These are phyloP conservation scores for Pyronema domesticum DNA, from an alignment of 495 filamentous ascomycete genomes.

Conservation along the genomic window DNA sequence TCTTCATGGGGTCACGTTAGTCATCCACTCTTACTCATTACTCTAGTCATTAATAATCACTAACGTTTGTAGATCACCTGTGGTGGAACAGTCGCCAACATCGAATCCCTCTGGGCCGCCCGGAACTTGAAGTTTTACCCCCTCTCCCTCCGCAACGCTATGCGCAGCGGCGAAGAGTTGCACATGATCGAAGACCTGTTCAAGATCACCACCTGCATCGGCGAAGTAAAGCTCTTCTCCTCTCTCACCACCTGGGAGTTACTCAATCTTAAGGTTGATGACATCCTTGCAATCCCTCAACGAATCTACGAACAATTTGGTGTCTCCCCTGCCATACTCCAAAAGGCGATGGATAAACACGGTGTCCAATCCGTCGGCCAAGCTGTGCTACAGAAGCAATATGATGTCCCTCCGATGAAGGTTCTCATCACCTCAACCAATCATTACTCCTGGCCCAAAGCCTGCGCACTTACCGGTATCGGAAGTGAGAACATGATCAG, in stretches of 20 bases:
- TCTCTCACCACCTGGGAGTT: background rate
- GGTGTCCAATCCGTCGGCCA: too few relatives aligned
- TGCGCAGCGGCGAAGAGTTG: constrained; percentile 7
- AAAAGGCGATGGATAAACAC: background rate
- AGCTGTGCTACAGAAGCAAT: too few relatives aligned
- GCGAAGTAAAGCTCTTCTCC: background rate
- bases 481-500: background rate
- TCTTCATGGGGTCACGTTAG: background rate
- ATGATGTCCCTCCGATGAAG: too few relatives aligned
- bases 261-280: background rate
- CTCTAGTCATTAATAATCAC: too few relatives aligned
- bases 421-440: background rate
- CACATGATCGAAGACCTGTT: background rate
- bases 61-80: constrained; percentile 22
- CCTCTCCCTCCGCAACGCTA: constrained; percentile 26
- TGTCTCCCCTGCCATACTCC: background rate
- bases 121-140: constrained; percentile 35
- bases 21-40: too few relatives aligned
- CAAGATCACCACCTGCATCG: background rate
- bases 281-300: background rate
- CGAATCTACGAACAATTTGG: background rate
- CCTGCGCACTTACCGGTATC: background rate
- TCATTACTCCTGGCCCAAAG: background rate
- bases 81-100: constrained; percentile 32
- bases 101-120: constrained; percentile 32